phyloP scores from a whole-genome alignment of 306 rosid genomes.

The peach (Prunus persica) region Prunus_persica_NCBIv2 NC_034009.1:34820501-34821000 shows the following conservation, averaged over 20 bases:
- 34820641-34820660: not conserved
- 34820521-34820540: conserved; percentile 49
- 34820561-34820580: conserved; percentile 44
- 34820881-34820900: conserved; percentile 58
- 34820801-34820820: conserved; percentile 26
- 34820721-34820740: conserved; percentile 49
- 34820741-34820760: conserved; percentile 49
- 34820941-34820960: conserved; percentile 17
- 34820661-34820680: not conserved
- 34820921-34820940: conserved; percentile 71
- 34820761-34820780: conserved; percentile 45
- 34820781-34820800: conserved; percentile 36
- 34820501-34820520: conserved; percentile 59
- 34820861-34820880: conserved; percentile 39
- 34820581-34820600: not conserved
- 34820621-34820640: conserved; percentile 11
- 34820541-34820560: conserved; percentile 44
- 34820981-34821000: conserved; percentile 4
- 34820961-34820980: conserved; percentile 16
- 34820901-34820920: conserved; percentile 60
- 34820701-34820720: not conserved
- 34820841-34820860: conserved; percentile 43
- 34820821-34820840: conserved; percentile 33
- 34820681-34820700: not conserved
- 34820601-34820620: conserved; percentile 7